Percentiles rank a stretch among this genome's conserved stretches.
Conservation (phyloP, 176 grass and related monocot genomes). For the Carex scoparia region DNA sequence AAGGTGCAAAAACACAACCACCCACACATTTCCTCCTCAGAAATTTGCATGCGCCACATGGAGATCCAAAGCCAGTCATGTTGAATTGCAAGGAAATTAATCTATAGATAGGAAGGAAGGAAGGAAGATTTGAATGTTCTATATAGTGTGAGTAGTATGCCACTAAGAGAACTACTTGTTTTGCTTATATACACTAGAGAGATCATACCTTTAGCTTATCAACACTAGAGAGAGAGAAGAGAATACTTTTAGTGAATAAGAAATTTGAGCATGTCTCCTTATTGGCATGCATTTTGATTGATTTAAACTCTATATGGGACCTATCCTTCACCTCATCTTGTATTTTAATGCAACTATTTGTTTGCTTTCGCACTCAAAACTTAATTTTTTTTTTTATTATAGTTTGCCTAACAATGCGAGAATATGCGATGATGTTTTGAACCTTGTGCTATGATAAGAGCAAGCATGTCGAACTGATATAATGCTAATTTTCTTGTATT, state of each 20-base stretch:
- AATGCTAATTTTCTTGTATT: neutral
- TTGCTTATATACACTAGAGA: conserved; percentile 27
- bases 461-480: neutral
- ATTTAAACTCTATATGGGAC: conserved; percentile 19
- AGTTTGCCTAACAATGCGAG: neutral
- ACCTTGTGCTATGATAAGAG: conserved; percentile 9
- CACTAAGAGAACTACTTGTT: conserved; percentile 1
- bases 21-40: conserved; percentile 30
- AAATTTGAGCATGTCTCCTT: conserved; percentile 26
- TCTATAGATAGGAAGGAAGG: neutral
- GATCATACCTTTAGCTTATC: neutral
- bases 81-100: neutral
- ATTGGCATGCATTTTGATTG: conserved; percentile 23
- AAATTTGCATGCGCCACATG: conserved; percentile 49
- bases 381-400: neutral
- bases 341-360: conserved; percentile 24
- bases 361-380: conserved; percentile 6
- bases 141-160: neutral
- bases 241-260: conserved; percentile 19
- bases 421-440: conserved; percentile 1
- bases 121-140: neutral
- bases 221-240: neutral
- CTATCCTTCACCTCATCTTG: conserved; percentile 24
- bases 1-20: conserved; percentile 47
- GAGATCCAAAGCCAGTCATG: conserved; percentile 23